A percentile compares a stretch with the other conserved stretches of the same genome.
Conservation (phyloP, 352 stramenopile genomes). For the Phytophthora nicotianae region DNA sequence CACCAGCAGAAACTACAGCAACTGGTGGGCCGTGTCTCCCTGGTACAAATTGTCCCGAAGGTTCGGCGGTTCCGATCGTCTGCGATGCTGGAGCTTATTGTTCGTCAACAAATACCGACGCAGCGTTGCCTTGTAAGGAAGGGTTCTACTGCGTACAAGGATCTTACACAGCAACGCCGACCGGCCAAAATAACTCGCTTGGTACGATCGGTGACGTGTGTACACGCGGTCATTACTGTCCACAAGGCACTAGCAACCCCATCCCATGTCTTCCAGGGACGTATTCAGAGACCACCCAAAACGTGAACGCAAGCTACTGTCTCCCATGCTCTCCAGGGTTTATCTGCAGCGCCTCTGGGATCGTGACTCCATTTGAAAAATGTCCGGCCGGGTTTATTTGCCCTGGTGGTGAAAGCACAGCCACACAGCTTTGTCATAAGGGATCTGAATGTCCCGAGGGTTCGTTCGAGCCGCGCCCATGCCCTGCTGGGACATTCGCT, state of each 20-base stretch:
- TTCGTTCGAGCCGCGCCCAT: constrained; percentile 56
- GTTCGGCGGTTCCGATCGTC: constrained; percentile 81
- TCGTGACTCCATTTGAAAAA: constrained; percentile 45
- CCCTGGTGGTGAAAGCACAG: constrained; percentile 55
- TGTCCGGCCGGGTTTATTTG: constrained; percentile 73
- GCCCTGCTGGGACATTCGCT: constrained; percentile 68
- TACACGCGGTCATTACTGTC: constrained; percentile 79
- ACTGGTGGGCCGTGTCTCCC: constrained; percentile 77
- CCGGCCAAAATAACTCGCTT: constrained; percentile 71
- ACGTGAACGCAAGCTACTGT: constrained; percentile 63
- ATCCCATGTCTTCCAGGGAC: constrained; percentile 79
- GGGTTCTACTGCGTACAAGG: constrained; percentile 91
- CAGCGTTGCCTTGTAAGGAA: constrained; percentile 67
- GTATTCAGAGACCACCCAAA: constrained; percentile 72
- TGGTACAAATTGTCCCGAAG: constrained; percentile 89
- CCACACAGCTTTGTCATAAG: constrained; percentile 58
- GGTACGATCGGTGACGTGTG: constrained; percentile 80
- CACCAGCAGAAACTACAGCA: constrained; percentile 39
- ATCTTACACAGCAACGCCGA: constrained; percentile 77
- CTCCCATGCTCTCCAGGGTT: constrained; percentile 66
- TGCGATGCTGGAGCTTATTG: constrained; percentile 85
- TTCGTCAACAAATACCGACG: constrained; percentile 72
- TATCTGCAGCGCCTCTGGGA: constrained; percentile 63
- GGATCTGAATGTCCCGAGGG: constrained; percentile 80
- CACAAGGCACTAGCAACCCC: constrained; percentile 74